Evolutionary conservation across 2,329 filamentous ascomycete species (phyloP), one percentile per base, ranked within the genome.

Genomic region (Cordyceps militaris): DNA sequence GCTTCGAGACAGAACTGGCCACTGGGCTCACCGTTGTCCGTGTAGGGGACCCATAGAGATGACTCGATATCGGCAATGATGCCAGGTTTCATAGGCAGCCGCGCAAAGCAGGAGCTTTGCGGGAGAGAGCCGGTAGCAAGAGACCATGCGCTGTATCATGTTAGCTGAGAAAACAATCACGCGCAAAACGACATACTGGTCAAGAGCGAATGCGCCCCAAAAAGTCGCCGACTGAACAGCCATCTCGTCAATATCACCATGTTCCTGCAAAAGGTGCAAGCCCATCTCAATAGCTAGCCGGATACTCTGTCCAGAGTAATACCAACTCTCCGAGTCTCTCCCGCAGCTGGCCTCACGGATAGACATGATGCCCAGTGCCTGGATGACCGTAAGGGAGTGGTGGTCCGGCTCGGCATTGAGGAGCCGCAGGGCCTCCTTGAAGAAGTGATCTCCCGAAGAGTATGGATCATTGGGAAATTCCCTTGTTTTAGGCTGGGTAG

Each of bases 311-410:
- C 87, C 87, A 2, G 85, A 83, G 61, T 88, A 87, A 59, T 83
- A 87, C 77, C 87, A 89, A 52, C 86, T 88, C 62, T 86, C 83
- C 30, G 85, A 88, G 64, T 90, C 85, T 34, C 87, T 78, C 0
- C 87, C 87, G 61, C 83, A 85, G 65, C 86, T 89, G 3, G 85
- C 86, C 71, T 91, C 87, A 43, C 87, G 76, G 61, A 90, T 84
- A 6, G 85, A 86, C 86, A 92, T 88, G 64, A 91, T 81, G 6
- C 86, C 86, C 19, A 91, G 73, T 1, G 88, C 87, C 71, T 91
- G 88, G 46, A 89, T 85, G 4, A 85, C 89, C 2, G 87, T 88
- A 30, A 91, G 71, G 7, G 70, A 80, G 61, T 88, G 81, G 54
- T 83, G 81, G 59, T 88, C 74, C 2, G 73, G 68, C 61, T 84